These are phyloP conservation scores for Blepharisma japonicum DNA, from an alignment of 73 alveolate genomes.

Conservation along the genomic window DNA sequence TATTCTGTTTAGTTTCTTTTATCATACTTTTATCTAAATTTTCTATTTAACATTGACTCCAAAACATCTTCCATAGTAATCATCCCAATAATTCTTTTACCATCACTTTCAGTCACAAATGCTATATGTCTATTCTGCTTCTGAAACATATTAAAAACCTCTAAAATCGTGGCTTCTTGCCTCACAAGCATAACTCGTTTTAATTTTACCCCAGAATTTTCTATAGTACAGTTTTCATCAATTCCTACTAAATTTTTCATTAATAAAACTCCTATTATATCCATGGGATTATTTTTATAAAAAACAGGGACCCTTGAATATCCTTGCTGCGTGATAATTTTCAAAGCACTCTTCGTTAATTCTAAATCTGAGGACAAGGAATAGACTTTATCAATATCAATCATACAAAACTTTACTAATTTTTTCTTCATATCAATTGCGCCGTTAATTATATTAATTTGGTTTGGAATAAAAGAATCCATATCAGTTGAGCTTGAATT, in stretches of 20 bases:
- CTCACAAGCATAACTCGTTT: neutral
- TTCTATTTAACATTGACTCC: neutral
- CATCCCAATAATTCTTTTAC: neutral
- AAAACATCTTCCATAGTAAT: conserved; percentile 26
- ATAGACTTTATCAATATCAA: neutral
- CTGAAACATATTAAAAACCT: conserved; percentile 2
- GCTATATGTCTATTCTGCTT: conserved; percentile 2
- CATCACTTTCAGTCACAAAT: conserved; percentile 16
- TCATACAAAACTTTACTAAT: neutral
- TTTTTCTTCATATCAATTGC: conserved; percentile 20
- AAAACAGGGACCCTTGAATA: neutral
- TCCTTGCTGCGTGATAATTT: neutral
- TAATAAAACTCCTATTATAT: neutral
- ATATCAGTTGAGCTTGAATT: conserved; percentile 9
- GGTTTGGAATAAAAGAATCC: neutral
- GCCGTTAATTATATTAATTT: conserved; percentile 20
- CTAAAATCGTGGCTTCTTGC: neutral
- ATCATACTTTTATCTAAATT: too few species aligned
- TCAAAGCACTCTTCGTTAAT: neutral
- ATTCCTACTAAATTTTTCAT: conserved; percentile 5
- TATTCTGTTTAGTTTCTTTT: too few species aligned
- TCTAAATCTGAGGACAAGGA: neutral
- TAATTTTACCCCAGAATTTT: neutral
- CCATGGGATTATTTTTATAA: neutral
- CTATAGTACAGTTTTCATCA: neutral